Evolutionary conservation across 306 rosid species (phyloP).

Genomic region (Trifolium dubium): DNA sequence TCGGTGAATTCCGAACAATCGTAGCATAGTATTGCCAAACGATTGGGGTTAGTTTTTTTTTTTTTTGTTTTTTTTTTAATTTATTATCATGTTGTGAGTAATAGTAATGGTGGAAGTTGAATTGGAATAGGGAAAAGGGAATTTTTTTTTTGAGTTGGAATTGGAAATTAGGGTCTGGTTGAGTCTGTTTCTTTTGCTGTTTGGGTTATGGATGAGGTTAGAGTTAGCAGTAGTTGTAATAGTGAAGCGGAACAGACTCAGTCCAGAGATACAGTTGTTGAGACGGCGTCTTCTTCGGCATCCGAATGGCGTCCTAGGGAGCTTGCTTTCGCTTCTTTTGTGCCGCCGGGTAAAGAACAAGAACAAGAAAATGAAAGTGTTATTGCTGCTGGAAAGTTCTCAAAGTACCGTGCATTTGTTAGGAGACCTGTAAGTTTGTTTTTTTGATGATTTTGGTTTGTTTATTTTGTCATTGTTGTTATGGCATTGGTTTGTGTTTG

Average conservation of each 20-base stretch:
- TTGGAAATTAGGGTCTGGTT: slow-evolving; percentile 44
- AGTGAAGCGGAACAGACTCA: slow-evolving; percentile 57
- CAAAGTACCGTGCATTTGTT: slow-evolving; percentile 56
- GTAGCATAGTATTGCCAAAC: neutral
- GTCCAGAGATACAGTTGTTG: slow-evolving; percentile 40
- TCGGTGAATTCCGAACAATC: slow-evolving; percentile 53
- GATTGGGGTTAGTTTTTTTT: slow-evolving; percentile 13
- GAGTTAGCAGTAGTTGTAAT: slow-evolving; percentile 41
- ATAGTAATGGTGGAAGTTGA: slow-evolving; percentile 21
- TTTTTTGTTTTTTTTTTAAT: slow-evolving; percentile 1
- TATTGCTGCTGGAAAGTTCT: slow-evolving; percentile 54
- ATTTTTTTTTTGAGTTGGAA: slow-evolving; percentile 46
- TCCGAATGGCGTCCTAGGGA: slow-evolving; percentile 63
- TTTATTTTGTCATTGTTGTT: neutral
- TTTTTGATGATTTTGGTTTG: slow-evolving; percentile 12
- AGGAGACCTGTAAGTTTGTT: slow-evolving; percentile 71
- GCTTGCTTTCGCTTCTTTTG: slow-evolving; percentile 66
- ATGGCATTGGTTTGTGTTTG: neutral
- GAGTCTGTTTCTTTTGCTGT: slow-evolving; percentile 30
- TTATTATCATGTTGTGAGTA: neutral
- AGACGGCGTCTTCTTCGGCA: slow-evolving; percentile 23
- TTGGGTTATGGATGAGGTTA: slow-evolving; percentile 76
- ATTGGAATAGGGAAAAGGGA: slow-evolving; percentile 54
- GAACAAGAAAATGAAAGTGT: neutral
- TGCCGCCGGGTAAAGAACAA: slow-evolving; percentile 34